phyloP scores from a whole-genome alignment of 2,329 filamentous ascomycete species.

The Colletotrichum destructivum region DNA sequence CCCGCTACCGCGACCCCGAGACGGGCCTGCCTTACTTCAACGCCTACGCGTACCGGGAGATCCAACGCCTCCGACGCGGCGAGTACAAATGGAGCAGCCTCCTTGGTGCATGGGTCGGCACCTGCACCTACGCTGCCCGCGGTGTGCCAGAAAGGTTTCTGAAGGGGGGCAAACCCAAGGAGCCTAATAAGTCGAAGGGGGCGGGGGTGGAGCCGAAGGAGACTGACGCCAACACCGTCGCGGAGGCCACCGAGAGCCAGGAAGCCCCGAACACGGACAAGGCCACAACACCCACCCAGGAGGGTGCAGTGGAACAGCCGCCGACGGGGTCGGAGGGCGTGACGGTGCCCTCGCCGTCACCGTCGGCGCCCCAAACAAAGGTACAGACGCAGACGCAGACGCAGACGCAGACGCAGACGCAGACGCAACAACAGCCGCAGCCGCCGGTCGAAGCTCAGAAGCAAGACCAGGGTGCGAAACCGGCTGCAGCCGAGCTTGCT shows the following conservation, averaged over 20 bases:
- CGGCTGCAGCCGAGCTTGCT: slow-evolving; percentile 17
- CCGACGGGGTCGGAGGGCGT: not conserved
- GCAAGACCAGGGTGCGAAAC: slow-evolving; percentile 23
- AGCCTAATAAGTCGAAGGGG: slow-evolving; percentile 45
- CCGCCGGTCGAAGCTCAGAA: slow-evolving; percentile 3
- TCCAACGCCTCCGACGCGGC: slow-evolving; percentile 80
- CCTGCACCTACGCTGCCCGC: slow-evolving; percentile 72
- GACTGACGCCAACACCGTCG: slow-evolving; percentile 27
- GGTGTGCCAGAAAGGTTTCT: slow-evolving; percentile 87
- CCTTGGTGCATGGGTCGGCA: slow-evolving; percentile 87
- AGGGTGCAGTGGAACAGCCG: slow-evolving; percentile 9
- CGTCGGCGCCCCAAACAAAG: slow-evolving; percentile 21
- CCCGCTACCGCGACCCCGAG: slow-evolving; percentile 86
- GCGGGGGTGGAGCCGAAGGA: slow-evolving; percentile 12
- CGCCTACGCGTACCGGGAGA: slow-evolving; percentile 83
- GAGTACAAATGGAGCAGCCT: slow-evolving; percentile 87
- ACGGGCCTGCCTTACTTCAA: slow-evolving; percentile 89
- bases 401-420: not conserved
- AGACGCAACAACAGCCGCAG: not conserved
- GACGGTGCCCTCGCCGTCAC: slow-evolving; percentile 17
- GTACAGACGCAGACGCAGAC: slow-evolving; percentile 9
- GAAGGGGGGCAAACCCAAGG: slow-evolving; percentile 49
- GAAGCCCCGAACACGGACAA: slow-evolving; percentile 35
- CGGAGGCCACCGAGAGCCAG: slow-evolving; percentile 41
- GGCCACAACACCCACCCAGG: slow-evolving; percentile 16